These are phyloP conservation scores for Colletotrichum gloeosporioides DNA, from an alignment of 2,329 filamentous ascomycete genomes.

Conservation along the genomic window DNA sequence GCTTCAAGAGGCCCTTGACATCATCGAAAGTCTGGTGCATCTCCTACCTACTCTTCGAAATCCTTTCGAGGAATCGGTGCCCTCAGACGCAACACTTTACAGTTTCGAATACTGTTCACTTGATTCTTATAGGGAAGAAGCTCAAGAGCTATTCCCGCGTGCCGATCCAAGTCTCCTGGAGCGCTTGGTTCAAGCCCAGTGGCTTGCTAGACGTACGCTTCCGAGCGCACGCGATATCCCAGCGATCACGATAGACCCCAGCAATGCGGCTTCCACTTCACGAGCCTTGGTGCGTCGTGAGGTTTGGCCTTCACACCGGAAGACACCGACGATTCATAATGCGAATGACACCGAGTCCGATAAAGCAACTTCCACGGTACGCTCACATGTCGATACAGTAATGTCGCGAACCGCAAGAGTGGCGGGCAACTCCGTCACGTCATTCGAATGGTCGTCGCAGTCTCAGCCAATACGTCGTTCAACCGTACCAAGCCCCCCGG, in stretches of 20 bases:
- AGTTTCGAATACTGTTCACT: background rate
- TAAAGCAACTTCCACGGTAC: background rate
- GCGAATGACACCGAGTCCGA: background rate
- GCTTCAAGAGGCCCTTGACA: background rate
- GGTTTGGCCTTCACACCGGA: background rate
- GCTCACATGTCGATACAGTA: background rate
- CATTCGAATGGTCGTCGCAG: background rate
- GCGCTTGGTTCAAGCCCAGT: background rate
- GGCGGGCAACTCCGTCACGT: background rate
- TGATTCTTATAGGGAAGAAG: background rate
- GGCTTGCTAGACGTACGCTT: background rate
- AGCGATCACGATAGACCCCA: background rate
- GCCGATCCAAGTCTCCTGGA: background rate
- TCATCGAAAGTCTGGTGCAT: background rate
- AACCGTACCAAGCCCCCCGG: background rate
- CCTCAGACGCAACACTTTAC: background rate
- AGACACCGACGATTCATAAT: background rate
- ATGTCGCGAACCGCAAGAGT: background rate
- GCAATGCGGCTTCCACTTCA: background rate
- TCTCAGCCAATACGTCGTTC: background rate
- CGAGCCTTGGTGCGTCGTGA: background rate
- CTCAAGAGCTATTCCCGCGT: background rate
- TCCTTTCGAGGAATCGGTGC: background rate
- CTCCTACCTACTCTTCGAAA: background rate
- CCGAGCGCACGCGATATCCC: background rate